Conservation (phyloP, 192 early-diverging fungal genomes). For the Backusella westeae region DNA sequence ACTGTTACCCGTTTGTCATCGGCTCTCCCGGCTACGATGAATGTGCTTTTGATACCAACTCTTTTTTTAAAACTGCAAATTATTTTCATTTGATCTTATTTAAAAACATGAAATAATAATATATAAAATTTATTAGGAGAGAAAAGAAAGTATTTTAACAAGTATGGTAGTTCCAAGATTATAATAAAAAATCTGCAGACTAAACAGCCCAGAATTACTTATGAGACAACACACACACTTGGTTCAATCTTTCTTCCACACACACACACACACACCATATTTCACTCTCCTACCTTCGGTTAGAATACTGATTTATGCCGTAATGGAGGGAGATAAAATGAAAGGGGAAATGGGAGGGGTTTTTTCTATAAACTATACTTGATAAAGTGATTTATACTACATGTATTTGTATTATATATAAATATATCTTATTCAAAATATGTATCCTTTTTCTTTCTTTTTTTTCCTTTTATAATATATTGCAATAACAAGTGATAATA, state of each 20-base stretch:
- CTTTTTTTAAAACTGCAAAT: background rate
- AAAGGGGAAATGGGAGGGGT: background rate
- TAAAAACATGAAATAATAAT: background rate
- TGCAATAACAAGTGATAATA: background rate
- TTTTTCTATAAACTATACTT: background rate
- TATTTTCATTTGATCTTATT: conserved; percentile 3
- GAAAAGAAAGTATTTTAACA: background rate
- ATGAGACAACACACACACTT: background rate
- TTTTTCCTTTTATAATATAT: background rate
- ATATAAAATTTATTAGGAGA: background rate
- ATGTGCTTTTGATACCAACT: conserved; percentile 3
- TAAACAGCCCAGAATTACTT: background rate
- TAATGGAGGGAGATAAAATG: background rate
- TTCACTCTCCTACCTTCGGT: background rate
- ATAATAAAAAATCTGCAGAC: background rate
- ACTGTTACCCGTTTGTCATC: background rate
- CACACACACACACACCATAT: background rate
- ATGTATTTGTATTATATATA: background rate
- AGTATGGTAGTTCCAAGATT: background rate
- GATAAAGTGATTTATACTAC: background rate
- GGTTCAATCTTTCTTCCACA: no score
- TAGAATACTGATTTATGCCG: conserved; percentile 7
- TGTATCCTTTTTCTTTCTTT: background rate
- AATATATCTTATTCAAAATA: background rate
- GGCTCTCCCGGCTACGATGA: background rate